These are phyloP conservation scores for Linum tenue DNA, from an alignment of 345 rosid genomes.

Conservation along the genomic window DNA sequence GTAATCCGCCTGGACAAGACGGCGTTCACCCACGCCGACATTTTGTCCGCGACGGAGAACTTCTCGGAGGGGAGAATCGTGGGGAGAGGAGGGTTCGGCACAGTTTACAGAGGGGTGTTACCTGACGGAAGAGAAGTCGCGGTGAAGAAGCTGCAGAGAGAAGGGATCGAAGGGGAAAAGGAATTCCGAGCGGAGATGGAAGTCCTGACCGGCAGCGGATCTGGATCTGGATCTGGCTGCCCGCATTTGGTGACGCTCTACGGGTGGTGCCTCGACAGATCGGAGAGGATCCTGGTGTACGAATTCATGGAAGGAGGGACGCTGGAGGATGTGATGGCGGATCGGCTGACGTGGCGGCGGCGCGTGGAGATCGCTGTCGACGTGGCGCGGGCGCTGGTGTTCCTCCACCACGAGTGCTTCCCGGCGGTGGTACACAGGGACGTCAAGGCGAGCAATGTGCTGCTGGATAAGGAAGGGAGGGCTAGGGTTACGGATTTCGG, in stretches of 20 bases:
- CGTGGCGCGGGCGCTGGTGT: slow-evolving; percentile 61
- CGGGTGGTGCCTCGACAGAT: slow-evolving; percentile 81
- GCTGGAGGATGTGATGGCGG: slow-evolving; percentile 70
- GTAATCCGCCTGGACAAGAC: slow-evolving; percentile 69
- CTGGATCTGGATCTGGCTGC: slow-evolving; percentile 63
- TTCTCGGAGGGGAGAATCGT: slow-evolving; percentile 67
- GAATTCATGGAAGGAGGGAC: slow-evolving; percentile 88
- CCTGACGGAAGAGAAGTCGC: slow-evolving; percentile 88
- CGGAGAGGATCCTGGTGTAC: slow-evolving; percentile 70
- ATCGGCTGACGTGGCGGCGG: slow-evolving; percentile 54
- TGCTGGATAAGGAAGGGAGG: slow-evolving; percentile 56
- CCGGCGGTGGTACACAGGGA: slow-evolving; percentile 87
- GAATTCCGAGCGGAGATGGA: slow-evolving; percentile 94
- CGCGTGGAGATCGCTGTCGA: slow-evolving; percentile 60
- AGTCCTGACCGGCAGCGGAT: slow-evolving; percentile 60
- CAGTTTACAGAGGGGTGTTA: slow-evolving; percentile 63
- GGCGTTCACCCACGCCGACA: slow-evolving; percentile 72
- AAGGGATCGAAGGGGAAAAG: slow-evolving; percentile 78
- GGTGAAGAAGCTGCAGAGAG: slow-evolving; percentile 76
- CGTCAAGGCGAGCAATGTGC: slow-evolving; percentile 89
- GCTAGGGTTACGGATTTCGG: slow-evolving; percentile 90
- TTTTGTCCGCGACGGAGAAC: slow-evolving; percentile 67
- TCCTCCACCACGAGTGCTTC: slow-evolving; percentile 84
- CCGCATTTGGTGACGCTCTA: slow-evolving; percentile 43
- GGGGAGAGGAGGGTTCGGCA: slow-evolving; percentile 87